Conservation (phyloP, 2,329 filamentous ascomycete species). For the Ophiocordyceps sinensis region DNA sequence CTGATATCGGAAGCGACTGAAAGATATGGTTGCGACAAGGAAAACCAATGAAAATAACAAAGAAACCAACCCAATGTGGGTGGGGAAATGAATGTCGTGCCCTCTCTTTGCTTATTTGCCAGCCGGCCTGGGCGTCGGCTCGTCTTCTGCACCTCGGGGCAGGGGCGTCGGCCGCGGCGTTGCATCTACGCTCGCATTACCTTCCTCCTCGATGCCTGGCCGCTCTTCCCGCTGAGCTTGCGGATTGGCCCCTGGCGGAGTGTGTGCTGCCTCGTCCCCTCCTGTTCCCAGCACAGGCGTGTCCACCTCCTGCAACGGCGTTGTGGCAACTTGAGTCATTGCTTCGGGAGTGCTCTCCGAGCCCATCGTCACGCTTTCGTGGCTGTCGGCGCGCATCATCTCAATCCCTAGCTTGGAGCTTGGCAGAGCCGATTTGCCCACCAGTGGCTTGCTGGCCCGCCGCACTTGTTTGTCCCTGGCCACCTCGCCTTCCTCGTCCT, state of each 20-base stretch:
- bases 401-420: conserved; percentile 87
- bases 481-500: conserved; percentile 74
- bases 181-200: conserved; percentile 17
- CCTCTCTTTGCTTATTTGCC: conserved; percentile 8
- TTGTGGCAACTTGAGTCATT: conserved; percentile 35
- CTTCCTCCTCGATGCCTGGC: conserved; percentile 1
- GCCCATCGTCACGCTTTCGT: conserved; percentile 55
- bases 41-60: neutral
- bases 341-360: conserved; percentile 37
- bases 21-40: neutral
- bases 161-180: conserved; percentile 25
- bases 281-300: conserved; percentile 13
- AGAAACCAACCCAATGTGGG: neutral
- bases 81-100: neutral
- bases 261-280: conserved; percentile 3
- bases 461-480: conserved; percentile 31
- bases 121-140: conserved; percentile 25
- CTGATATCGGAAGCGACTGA: conserved; percentile 1
- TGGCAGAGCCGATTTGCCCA: conserved; percentile 42
- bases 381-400: conserved; percentile 95
- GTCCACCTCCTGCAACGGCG: conserved; percentile 28
- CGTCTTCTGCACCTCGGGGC: conserved; percentile 13
- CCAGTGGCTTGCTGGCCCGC: conserved; percentile 21
- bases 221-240: conserved; percentile 1
- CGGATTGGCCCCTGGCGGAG: neutral